Evolutionary conservation across 768 basidiomycete species (phyloP), one percentile per base, ranked within the genome.

Genomic region (Hygrocybe coccinea): DNA sequence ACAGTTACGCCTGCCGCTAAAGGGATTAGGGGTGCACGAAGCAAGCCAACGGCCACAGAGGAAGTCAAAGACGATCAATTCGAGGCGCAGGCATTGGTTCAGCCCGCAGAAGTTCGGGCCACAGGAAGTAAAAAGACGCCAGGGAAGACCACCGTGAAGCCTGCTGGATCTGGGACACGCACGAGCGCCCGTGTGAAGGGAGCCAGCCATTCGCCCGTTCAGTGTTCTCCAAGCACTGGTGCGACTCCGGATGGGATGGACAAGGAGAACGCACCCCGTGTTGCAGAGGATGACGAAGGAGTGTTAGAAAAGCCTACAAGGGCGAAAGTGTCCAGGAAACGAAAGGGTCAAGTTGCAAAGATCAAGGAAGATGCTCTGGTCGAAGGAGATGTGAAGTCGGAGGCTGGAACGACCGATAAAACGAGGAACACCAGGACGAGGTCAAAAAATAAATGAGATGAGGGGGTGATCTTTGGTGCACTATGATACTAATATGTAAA

Each of bases 191-290:
- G 74, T 22, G 69, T 67, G 2, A 60, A 59, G 35, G 62, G 66
- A 41, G 36, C 15, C 11, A 9, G 15, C 22, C 22, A 24, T 36
- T n/a, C 49, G 17, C 25, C 22, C 29, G 17, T n/a, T 9, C 41
- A 6, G 17, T 19, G 44, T 22, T 12, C 35, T 8, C 29, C 29
- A 29, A 29, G 8, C 11, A 44, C 51, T 46, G 35, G 11, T 34
- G 39, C 14, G 9, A 19, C 51, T 2, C 25, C 54, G 35, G 60
- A 64, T n/a, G 65, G 57, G 7, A 66, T 65, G 5, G 70, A 77
- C 52, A 78, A 79, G 57, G 76, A 78, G 63, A 77, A 77, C 51
- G 62, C 73, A 1, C 68, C 71, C 1, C 68, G 67, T 14, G 68
- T 66, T 12, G 64, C 59, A 11, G 69, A 69, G 9, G 67, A 71